Percentiles rank a stretch among this genome's conserved stretches.
phyloP scores from a whole-genome alignment of 371 early-diverging fungal genomes.

The Rhizopus arrhizus region DNA sequence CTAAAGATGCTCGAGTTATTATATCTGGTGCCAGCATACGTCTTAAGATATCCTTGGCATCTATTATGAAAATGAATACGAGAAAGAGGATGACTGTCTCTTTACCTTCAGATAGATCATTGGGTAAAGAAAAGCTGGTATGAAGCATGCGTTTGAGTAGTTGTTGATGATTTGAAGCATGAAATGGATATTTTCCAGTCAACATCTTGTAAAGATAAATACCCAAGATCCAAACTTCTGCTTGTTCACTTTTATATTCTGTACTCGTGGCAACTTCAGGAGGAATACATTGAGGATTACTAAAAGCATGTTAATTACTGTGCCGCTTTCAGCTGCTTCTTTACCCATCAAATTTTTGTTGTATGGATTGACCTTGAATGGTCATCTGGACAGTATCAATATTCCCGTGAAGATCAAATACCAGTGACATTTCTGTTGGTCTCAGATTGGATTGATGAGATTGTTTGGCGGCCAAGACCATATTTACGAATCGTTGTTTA shows the following conservation, averaged over 20 bases:
- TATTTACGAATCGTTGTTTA: constrained; percentile 39
- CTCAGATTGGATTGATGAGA: constrained; percentile 2
- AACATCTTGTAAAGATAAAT: constrained; percentile 45
- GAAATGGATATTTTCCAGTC: constrained; percentile 43
- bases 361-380: constrained; percentile 29
- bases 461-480: constrained; percentile 39
- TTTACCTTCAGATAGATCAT: constrained; percentile 41
- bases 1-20: constrained; percentile 41
- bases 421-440: constrained; percentile 31
- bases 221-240: constrained; percentile 51
- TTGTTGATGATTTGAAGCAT: constrained; percentile 39
- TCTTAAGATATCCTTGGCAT: constrained; percentile 43
- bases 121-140: constrained; percentile 41
- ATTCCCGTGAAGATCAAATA: constrained; percentile 38
- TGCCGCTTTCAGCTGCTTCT: constrained; percentile 1
- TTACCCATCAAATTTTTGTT: constrained; percentile 41
- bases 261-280: constrained; percentile 34
- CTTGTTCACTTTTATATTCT: constrained; percentile 29
- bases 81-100: constrained; percentile 2
- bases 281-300: constrained; percentile 42
- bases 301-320: constrained; percentile 1
- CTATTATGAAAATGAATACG: constrained; percentile 18
- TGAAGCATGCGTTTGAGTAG: constrained; percentile 46
- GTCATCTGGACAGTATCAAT: constrained; percentile 32
- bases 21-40: constrained; percentile 45